A percentile compares a stretch with the other conserved stretches of the same genome.
Conservation (phyloP, 768 basidiomycete species). For the Glaciozyma antarctica region DNA sequence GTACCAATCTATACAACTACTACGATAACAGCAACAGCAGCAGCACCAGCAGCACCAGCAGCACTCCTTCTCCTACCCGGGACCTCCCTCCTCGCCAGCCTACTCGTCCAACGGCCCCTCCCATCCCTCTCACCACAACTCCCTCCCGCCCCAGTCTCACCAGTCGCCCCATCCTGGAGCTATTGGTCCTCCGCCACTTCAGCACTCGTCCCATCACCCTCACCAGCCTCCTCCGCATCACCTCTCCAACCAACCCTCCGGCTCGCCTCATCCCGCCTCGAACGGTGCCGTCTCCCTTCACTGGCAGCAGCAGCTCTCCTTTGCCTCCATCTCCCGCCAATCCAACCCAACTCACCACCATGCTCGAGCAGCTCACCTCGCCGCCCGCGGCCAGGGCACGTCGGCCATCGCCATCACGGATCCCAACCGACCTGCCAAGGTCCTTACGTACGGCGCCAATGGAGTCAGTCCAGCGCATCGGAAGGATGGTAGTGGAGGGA, state of each 20-base stretch:
- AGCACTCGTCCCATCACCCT: not conserved
- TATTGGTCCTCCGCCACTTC: not conserved
- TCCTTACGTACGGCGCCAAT: slow-evolving; percentile 3
- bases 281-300: slow-evolving; percentile 24
- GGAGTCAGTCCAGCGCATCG: not conserved
- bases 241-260: not conserved
- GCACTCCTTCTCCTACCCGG: slow-evolving; percentile 10
- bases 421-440: slow-evolving; percentile 43
- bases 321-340: slow-evolving; percentile 63
- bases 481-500: slow-evolving; percentile 6
- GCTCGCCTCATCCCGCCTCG: slow-evolving; percentile 13
- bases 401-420: slow-evolving; percentile 85
- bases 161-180: slow-evolving; percentile 9
- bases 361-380: slow-evolving; percentile 89
- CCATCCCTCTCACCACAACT: slow-evolving; percentile 13
- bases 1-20: not conserved
- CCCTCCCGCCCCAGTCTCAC: slow-evolving; percentile 20
- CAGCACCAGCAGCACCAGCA: slow-evolving; percentile 6
- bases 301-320: slow-evolving; percentile 33
- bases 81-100: slow-evolving; percentile 19
- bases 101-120: slow-evolving; percentile 18
- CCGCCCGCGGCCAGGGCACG: slow-evolving; percentile 74
- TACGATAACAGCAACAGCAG: not conserved
- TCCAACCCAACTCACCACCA: slow-evolving; percentile 86
- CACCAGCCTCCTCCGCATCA: slow-evolving; percentile 18